Base-by-base conservation (phyloP, 2,329 filamentous ascomycete genomes). In the Phialophora chinensis region DNA sequence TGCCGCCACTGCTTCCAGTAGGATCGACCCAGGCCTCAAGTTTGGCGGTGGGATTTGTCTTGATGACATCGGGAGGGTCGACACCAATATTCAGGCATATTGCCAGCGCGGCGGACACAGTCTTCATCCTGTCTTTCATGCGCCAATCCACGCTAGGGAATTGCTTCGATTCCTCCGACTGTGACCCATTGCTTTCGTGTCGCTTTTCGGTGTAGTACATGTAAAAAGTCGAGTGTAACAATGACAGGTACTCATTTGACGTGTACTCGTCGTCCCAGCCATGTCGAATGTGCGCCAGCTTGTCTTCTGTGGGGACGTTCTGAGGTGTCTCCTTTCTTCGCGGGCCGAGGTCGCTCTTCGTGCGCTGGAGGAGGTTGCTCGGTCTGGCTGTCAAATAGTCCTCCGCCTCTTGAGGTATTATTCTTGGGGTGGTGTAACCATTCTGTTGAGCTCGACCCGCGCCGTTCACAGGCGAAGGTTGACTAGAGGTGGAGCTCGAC, bases 151-250 rank as follows among this genome's bases (percentile, higher is more conserved):
- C 91, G 59, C 76, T 80, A 5, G 96, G 85, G 60, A 87, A 85
- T 66, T 78, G 79, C 42, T 76, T 76, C 70, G 79, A 81, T 64
- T 81, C 81, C 25, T 76, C 77, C 76, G 93, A 92, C 17, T 93
- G 92, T 72, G 93, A 92, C 25, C 93, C 95, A 42, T 92, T 94
- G 25, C 92, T 95, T 77, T 98, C 95, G 79, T 99, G 95, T 61
- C 94, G 90, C 79, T 98, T 98, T 79, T 99, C 95, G 70, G 94
- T 97, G 79, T 91, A 99, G 80, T 99, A 99, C 94, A 98, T 98
- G 83, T 97, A 98, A 88, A 96, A 99, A 72, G 92, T 96, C 91
- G 90, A 93, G 60, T 91, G 92, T 70, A 97, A 84, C 71, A 93
- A 86, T 65, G 91, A 90, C 73, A 96, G 90, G 74, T 96, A 93